These are phyloP conservation scores for Salicornia ramosissima DNA, from an alignment of 148 eudicot genomes.

Conservation along the genomic window DNA sequence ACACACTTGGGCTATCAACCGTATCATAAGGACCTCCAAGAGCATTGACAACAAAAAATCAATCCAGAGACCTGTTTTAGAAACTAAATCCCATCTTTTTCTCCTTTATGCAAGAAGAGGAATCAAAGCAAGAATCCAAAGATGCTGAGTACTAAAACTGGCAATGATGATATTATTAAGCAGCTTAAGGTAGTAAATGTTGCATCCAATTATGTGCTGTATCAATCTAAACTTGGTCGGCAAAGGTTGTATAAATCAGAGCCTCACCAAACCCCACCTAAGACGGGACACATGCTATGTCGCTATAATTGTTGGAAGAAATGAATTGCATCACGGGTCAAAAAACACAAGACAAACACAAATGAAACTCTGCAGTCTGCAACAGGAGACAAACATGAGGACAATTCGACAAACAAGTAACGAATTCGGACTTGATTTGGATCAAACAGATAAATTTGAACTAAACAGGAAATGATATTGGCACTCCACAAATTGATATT, in stretches of 20 bases:
- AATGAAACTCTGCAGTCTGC: not conserved
- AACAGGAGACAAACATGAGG: constrained; percentile 8
- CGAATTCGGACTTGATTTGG: constrained; percentile 1
- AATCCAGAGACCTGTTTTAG: not conserved
- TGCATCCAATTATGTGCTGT: not conserved
- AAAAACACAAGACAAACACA: not conserved
- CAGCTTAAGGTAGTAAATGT: not conserved
- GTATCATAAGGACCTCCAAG: not conserved
- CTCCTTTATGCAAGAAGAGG: not conserved
- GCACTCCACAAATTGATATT: too few relatives aligned
- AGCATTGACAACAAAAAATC: not conserved
- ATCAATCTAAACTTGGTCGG: not conserved
- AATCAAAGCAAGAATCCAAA: not conserved
- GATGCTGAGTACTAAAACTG: not conserved
- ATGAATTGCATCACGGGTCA: not conserved
- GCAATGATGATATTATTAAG: not conserved
- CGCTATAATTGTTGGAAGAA: not conserved
- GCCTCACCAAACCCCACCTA: constrained; percentile 9
- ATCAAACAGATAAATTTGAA: constrained; percentile 8
- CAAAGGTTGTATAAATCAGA: not conserved
- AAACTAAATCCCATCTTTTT: not conserved
- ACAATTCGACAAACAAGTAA: not conserved
- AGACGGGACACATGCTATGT: constrained; percentile 7
- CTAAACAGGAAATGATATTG: too few relatives aligned
- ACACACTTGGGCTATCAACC: not conserved